Percentiles rank a stretch among this genome's conserved stretches.
phyloP scores from a whole-genome alignment of 768 basidiomycete genomes.

The Tremella mesenterica region DNA sequence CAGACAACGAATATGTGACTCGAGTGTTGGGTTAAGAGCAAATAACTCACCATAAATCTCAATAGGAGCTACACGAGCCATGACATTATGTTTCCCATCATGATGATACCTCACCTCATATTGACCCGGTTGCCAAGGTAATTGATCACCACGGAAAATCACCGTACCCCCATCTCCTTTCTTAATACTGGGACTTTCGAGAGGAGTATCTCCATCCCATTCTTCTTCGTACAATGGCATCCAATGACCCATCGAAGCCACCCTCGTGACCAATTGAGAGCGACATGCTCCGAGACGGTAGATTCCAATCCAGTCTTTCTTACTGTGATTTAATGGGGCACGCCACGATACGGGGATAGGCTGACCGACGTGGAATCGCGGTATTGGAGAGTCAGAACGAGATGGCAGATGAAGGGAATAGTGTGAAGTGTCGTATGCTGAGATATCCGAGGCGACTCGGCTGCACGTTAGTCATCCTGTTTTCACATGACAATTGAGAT shows the following conservation, averaged over 20 bases:
- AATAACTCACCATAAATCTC: conserved; percentile 70
- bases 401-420: conserved; percentile 63
- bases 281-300: conserved; percentile 70
- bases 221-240: conserved; percentile 81
- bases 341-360: conserved; percentile 78
- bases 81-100: conserved; percentile 94
- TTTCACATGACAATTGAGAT: too few relatives aligned
- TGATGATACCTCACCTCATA: conserved; percentile 84
- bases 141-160: conserved; percentile 64
- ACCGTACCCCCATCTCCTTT: conserved; percentile 51
- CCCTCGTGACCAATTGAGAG: conserved; percentile 70
- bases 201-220: conserved; percentile 79
- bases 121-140: conserved; percentile 76
- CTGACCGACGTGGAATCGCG: conserved; percentile 80
- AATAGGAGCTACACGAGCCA: conserved; percentile 72
- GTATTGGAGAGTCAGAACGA: conserved; percentile 31
- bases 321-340: conserved; percentile 74
- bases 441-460: conserved; percentile 72
- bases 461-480: conserved; percentile 43
- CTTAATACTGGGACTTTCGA: conserved; percentile 21
- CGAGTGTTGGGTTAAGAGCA: too few relatives aligned
- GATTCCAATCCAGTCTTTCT: conserved; percentile 92
- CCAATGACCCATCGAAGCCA: conserved; percentile 84
- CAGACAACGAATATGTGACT: too few relatives aligned
- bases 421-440: conserved; percentile 66